phyloP scores from a whole-genome alignment of 2,329 filamentous ascomycete species.

The Diaporthe longicolla region DNA sequence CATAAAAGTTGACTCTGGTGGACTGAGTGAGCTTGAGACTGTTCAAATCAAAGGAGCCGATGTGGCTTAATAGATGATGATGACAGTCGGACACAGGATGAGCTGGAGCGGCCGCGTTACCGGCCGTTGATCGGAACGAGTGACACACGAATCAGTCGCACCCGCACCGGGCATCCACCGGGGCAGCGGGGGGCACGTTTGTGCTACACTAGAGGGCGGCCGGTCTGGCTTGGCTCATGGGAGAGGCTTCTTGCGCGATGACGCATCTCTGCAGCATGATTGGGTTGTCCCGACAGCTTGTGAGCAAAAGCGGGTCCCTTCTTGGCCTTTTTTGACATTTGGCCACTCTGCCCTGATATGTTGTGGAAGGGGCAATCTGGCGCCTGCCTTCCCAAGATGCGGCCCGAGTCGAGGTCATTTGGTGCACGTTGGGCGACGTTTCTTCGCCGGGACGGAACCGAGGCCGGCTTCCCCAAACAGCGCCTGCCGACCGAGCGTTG shows the following conservation, averaged over 20 bases:
- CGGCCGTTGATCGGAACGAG: slow-evolving; percentile 22
- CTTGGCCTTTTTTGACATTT: not conserved
- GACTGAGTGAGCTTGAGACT: not conserved
- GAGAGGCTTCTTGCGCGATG: slow-evolving; percentile 11
- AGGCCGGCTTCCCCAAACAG: not conserved
- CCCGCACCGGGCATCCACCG: slow-evolving; percentile 1
- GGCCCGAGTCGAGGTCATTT: too few species aligned
- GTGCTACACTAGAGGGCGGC: slow-evolving; percentile 6
- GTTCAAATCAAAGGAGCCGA: not conserved
- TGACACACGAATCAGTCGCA: slow-evolving; percentile 8
- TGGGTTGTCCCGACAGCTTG: not conserved
- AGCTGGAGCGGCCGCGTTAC: not conserved
- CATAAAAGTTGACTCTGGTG: not conserved
- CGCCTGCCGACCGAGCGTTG: not conserved
- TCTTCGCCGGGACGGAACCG: not conserved
- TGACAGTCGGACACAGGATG: not conserved
- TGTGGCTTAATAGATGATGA: not conserved
- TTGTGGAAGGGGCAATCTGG: too few species aligned
- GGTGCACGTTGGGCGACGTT: too few species aligned
- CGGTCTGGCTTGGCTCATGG: slow-evolving; percentile 15
- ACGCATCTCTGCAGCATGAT: not conserved
- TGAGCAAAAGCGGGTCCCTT: not conserved
- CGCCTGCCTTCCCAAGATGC: not conserved
- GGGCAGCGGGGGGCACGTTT: not conserved
- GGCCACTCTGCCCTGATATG: not conserved